Base-by-base conservation (phyloP, 148 eudicot species). In the Dianthus caryophyllus region DNA sequence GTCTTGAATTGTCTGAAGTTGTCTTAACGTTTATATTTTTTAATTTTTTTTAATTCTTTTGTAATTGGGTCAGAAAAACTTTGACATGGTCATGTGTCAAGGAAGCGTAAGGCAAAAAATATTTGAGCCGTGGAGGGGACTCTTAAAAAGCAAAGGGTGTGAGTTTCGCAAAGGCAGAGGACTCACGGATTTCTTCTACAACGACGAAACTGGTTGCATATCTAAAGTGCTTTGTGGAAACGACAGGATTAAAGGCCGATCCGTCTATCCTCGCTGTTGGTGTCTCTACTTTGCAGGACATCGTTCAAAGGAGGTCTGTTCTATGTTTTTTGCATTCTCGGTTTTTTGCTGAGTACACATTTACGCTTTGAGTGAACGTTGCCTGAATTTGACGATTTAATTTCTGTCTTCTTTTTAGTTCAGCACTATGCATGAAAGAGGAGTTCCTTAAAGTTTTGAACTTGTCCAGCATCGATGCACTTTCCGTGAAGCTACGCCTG, bases 201-300 rank as follows among this genome's bases (percentile, higher is more conserved):
- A 61, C 39, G 86, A 83, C 64, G 86, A 84, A 78, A 86, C 79
- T 46, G 83, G 84, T 51, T 64, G 89, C 76, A 73, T 89, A 55
- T 77, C 87, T 21, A 85, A 79, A 87, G 84, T 86, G 21, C 66
- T 78, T n/a, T 86, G 84, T 67, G 96, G 82, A 47, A 88, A 88
- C 76, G 91, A 84, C 75, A 86, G 80, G 70, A 78, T 89, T n/a
- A 84, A 84, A 79, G 86, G n/a, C 87, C 29, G 91, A 89, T 80
- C 91, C 89, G 18, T 75, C 86, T 10, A 81, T 89, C 68, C 70
- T 89, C 47, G 91, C 91, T 68, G 82, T 84, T 27, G 84, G 84
- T 44, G 75, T 84, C 70, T 84, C 96, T 49, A 69, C 78, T 36
- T 65, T 89, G 67, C 96, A 89, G 69, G 96, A 86, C 59, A 81